Evolutionary conservation across 495 filamentous ascomycete species (phyloP).

Genomic region (Pseudomonodictys pantanalensis): DNA sequence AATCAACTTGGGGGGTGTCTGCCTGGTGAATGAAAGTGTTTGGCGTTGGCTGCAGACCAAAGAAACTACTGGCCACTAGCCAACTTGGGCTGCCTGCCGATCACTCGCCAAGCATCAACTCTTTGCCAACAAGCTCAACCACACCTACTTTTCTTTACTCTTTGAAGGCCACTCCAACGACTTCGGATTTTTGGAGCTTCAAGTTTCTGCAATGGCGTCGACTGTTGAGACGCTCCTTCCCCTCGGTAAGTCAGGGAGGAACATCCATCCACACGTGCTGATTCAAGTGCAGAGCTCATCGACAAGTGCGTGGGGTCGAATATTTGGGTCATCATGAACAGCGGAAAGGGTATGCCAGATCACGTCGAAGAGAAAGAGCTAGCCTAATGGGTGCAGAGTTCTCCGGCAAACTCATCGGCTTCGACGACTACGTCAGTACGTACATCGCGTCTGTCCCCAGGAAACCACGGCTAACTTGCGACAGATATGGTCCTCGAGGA

Average conservation of each 20-base stretch:
- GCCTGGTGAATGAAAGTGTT: neutral
- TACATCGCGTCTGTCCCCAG: slow-evolving; percentile 36
- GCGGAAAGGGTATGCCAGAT: slow-evolving; percentile 70
- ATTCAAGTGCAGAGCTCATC: slow-evolving; percentile 70
- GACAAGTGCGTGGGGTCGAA: slow-evolving; percentile 97
- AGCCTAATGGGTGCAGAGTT: slow-evolving; percentile 62
- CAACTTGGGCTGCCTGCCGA: neutral
- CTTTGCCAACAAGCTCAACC: neutral
- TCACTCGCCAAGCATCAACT: neutral
- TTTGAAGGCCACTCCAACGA: no score
- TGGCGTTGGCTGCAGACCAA: no score
- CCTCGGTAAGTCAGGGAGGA: slow-evolving; percentile 31
- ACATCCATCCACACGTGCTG: neutral
- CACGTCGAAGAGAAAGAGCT: neutral
- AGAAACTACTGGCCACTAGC: neutral
- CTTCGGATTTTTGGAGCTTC: neutral
- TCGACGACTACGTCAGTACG: slow-evolving; percentile 99
- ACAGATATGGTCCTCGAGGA: slow-evolving; percentile 97
- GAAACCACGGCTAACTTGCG: neutral
- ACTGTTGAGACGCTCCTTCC: slow-evolving; percentile 37
- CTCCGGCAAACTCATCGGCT: slow-evolving; percentile 86
- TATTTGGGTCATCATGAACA: slow-evolving; percentile 99
- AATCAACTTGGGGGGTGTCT: neutral
- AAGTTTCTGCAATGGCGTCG: neutral
- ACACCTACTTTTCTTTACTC: no score